Evolutionary conservation across 2,329 filamentous ascomycete genomes (phyloP), one percentile per base, ranked within the genome.

Genomic region (Cladosporium sp.): DNA sequence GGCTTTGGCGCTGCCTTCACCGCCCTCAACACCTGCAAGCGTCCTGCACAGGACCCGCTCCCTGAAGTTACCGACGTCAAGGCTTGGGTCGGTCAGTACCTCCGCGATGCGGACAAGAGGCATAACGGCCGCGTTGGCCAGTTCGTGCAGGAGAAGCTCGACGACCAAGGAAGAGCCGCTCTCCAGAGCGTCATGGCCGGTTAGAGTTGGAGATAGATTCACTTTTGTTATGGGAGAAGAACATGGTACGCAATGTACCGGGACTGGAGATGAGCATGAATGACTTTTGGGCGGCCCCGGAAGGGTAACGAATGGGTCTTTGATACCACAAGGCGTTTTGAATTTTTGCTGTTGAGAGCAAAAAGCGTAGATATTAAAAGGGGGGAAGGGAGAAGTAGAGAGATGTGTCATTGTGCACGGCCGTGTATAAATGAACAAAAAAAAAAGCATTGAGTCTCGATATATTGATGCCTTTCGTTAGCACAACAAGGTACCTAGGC

Each of bases 1-100:
- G 85, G 88, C 22, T 98, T 98, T 63, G 93, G 93, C 20, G 84
- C 96, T 57, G 92, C 90, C 7, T 98, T 95, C 71, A 97, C 93
- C 0, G 85, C 88, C 27, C 79, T 98, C 55, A 95, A 92, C 72
- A 96, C 92, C 0, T 93, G 92, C 73, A 88, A 85, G 67, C 83
- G 83, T 52, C 74, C 81, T 3, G 72, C 80, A 1, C 78, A 77
- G 45, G 93, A 97, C 66, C 86, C 91, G 16, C 97, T 90, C 75
- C 86, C 91, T 0, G 86, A 96, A 54, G 83, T 95, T 12, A 78
- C 81, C 4, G 84, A 90, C 49, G 86, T 89, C 47, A 86, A 85
- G 66, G 68, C 65, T 8, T 98, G 92, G 92, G 91, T 95, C n/a
- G 78, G 86, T 50, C 73, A 79, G 56, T 90, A 88, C 65, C 73